These are phyloP conservation scores for Chlorella sp. DNA, from an alignment of 139 green algal species.

Conservation along the genomic window DNA sequence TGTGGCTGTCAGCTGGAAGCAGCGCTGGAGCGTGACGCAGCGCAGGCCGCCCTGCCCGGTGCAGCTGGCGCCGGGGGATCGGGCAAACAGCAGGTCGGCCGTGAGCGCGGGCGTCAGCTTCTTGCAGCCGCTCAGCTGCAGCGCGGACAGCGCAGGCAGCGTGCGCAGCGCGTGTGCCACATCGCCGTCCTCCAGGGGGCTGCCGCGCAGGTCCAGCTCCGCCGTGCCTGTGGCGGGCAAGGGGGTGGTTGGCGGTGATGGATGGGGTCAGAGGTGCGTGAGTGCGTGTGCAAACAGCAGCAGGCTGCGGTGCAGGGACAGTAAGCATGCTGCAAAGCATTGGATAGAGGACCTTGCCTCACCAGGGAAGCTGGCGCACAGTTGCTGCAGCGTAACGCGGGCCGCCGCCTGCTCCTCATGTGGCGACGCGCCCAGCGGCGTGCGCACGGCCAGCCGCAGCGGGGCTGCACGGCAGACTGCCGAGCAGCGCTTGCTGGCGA, in stretches of 20 bases:
- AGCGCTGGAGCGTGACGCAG: slow-evolving; percentile 67
- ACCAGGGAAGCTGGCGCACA: slow-evolving; percentile 1
- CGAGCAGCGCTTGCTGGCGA: slow-evolving; percentile 3
- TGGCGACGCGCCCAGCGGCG: not conserved
- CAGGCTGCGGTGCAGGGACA: too few relatives aligned
- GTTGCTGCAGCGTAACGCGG: not conserved
- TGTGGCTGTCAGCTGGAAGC: slow-evolving; percentile 66
- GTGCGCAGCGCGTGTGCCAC: slow-evolving; percentile 4
- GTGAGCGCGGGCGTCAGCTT: slow-evolving; percentile 58
- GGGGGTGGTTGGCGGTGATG: not conserved
- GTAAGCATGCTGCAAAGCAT: too few relatives aligned
- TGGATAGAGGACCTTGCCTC: too few relatives aligned
- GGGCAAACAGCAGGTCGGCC: not conserved
- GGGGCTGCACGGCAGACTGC: not conserved
- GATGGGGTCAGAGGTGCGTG: too few relatives aligned
- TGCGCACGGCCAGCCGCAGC: not conserved
- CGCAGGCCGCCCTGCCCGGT: not conserved
- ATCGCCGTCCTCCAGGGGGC: slow-evolving; percentile 59
- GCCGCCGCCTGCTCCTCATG: slow-evolving; percentile 14
- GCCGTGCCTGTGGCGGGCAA: not conserved
- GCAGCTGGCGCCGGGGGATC: not conserved
- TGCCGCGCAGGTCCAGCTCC: slow-evolving; percentile 53
- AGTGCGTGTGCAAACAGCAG: not conserved
- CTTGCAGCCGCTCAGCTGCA: slow-evolving; percentile 63
- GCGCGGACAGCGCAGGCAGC: slow-evolving; percentile 44